Evolutionary conservation across 2,329 filamentous ascomycete genomes (phyloP).

Genomic region (Xylaria hypoxylon): DNA sequence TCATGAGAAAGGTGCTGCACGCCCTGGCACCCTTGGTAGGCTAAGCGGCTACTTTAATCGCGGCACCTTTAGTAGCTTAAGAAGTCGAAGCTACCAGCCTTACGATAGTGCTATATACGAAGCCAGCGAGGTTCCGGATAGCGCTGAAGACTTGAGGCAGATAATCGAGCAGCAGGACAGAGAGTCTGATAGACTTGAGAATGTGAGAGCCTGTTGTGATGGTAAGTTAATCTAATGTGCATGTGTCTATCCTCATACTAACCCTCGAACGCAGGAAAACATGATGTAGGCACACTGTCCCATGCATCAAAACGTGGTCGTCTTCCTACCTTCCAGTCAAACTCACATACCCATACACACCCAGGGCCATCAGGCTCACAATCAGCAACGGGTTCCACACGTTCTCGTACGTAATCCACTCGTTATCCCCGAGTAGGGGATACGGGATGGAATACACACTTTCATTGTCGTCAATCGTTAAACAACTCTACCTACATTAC

Average conservation of each 20-base stretch:
- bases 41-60: conserved; percentile 66
- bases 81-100: conserved; percentile 62
- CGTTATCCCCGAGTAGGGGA: conserved; percentile 1
- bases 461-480: conserved; percentile 41
- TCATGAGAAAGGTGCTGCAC: conserved; percentile 53
- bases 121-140: conserved; percentile 75
- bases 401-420: conserved; percentile 51
- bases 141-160: conserved; percentile 83
- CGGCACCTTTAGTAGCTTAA: conserved; percentile 65
- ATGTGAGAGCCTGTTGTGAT: conserved; percentile 97
- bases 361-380: conserved; percentile 51
- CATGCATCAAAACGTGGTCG: conserved; percentile 61
- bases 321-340: conserved; percentile 49
- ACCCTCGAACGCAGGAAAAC: conserved; percentile 69
- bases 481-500: conserved; percentile 15
- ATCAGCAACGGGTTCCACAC: conserved; percentile 42
- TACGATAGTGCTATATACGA: conserved; percentile 66
- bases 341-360: conserved; percentile 45
- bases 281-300: conserved; percentile 74
- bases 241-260: background rate
- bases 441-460: background rate
- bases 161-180: conserved; percentile 83
- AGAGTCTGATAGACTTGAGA: conserved; percentile 85
- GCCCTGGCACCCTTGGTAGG: conserved; percentile 64
- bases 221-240: conserved; percentile 68